Evolutionary conservation across 2,329 filamentous ascomycete species (phyloP).

Genomic region (Diaporthe caulivora): DNA sequence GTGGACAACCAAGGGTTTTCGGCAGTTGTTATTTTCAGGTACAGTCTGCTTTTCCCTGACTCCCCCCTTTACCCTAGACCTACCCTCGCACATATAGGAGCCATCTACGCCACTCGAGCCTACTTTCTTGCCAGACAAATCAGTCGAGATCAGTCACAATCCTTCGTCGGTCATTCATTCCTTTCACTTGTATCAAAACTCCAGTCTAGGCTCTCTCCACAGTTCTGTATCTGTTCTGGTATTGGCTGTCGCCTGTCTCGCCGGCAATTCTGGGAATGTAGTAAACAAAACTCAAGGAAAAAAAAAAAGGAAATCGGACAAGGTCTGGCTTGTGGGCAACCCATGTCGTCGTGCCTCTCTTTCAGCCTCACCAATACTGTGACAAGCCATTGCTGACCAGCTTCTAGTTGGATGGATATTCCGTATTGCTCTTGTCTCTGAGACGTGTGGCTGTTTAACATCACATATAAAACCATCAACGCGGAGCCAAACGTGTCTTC

Average conservation of each 20-base stretch:
- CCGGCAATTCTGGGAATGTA: constrained; percentile 20
- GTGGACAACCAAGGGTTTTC: constrained; percentile 29
- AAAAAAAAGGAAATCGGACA: constrained; percentile 6
- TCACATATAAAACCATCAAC: constrained; percentile 25
- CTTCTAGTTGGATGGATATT: background rate
- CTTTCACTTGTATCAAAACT: constrained; percentile 22
- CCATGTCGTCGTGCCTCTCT: constrained; percentile 19
- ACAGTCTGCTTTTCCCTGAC: constrained; percentile 24
- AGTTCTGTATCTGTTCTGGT: background rate
- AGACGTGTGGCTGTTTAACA: background rate
- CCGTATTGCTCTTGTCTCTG: constrained; percentile 13
- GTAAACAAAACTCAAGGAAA: constrained; percentile 14
- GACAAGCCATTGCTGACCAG: constrained; percentile 25
- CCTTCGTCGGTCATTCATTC: constrained; percentile 10
- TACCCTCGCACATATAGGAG: constrained; percentile 49
- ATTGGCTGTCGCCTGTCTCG: constrained; percentile 32
- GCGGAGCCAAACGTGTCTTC: constrained; percentile 1
- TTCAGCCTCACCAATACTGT: constrained; percentile 33
- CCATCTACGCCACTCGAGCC: constrained; percentile 39
- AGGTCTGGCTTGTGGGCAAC: constrained; percentile 11
- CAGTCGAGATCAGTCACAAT: constrained; percentile 30
- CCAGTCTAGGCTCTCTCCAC: constrained; percentile 3
- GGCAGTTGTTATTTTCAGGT: constrained; percentile 39
- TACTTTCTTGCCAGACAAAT: constrained; percentile 19
- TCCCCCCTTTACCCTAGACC: constrained; percentile 39